These are phyloP conservation scores for Mortierella sp. DNA, from an alignment of 371 early-diverging fungal species.

Conservation along the genomic window DNA sequence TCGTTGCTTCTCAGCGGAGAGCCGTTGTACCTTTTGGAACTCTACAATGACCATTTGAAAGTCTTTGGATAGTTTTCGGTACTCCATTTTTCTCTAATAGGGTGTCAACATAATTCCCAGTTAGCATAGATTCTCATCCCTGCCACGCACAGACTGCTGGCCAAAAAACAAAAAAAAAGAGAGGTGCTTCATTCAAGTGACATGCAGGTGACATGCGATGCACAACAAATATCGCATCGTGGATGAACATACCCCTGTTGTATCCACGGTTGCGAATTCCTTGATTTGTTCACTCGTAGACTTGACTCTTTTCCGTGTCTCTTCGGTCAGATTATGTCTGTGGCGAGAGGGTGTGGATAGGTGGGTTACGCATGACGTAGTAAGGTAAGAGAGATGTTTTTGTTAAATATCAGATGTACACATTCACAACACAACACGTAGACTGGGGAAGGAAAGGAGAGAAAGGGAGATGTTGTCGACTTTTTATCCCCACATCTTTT, in stretches of 20 bases:
- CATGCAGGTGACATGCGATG: slow-evolving; percentile 1
- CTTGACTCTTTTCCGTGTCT: slow-evolving; percentile 84
- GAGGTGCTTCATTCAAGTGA: too few species aligned
- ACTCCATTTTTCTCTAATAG: slow-evolving; percentile 74
- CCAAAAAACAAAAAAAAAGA: too few species aligned
- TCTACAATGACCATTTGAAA: slow-evolving; percentile 90
- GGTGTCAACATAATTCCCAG: too few species aligned
- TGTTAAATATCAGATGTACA: too few species aligned
- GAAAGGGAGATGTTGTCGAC: not conserved
- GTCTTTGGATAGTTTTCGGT: slow-evolving; percentile 89
- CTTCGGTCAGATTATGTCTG: slow-evolving; percentile 85
- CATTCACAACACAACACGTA: too few species aligned
- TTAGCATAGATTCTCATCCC: too few species aligned
- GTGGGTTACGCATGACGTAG: not conserved
- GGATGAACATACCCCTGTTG: too few species aligned
- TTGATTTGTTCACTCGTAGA: slow-evolving; percentile 83
- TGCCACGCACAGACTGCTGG: too few species aligned
- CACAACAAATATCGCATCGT: too few species aligned
- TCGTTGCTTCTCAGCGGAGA: slow-evolving; percentile 87
- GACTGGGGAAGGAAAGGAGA: slow-evolving; percentile 8
- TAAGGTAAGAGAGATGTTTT: not conserved
- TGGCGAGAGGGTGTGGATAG: slow-evolving; percentile 8
- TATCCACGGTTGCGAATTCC: slow-evolving; percentile 55
- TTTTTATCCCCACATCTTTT: too few species aligned
- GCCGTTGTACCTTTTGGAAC: slow-evolving; percentile 86